Evolutionary conservation across 345 rosid species (phyloP).

Genomic region (Salix udensis): DNA sequence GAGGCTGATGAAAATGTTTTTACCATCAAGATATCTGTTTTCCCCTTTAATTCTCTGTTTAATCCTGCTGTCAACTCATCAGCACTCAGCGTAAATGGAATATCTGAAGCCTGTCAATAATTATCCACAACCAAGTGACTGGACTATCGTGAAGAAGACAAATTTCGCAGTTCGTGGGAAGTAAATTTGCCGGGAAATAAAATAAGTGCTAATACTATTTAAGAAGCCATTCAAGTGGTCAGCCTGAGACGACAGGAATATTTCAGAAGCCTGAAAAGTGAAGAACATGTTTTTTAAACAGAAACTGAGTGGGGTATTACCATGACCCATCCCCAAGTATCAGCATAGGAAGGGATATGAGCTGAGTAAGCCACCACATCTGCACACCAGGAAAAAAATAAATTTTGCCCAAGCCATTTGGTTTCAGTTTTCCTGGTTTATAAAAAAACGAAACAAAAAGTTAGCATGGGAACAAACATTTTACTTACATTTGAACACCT

Average conservation of each 20-base stretch:
- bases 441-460: not conserved
- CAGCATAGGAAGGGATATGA: conserved; percentile 68
- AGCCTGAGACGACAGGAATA: not conserved
- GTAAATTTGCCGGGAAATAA: not conserved
- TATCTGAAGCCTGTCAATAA: conserved; percentile 48
- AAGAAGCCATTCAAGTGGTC: not conserved
- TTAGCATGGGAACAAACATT: not conserved
- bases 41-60: conserved; percentile 49
- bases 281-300: not conserved
- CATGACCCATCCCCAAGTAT: conserved; percentile 80
- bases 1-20: conserved; percentile 48
- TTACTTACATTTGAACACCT: conserved; percentile 57
- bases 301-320: conserved; percentile 19
- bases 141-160: not conserved
- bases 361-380: conserved; percentile 62
- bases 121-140: not conserved
- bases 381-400: conserved; percentile 20
- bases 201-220: not conserved
- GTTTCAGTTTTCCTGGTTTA: not conserved
- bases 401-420: not conserved
- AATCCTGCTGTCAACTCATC: conserved; percentile 46
- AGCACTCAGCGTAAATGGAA: conserved; percentile 31
- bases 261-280: not conserved
- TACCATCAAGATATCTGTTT: conserved; percentile 51
- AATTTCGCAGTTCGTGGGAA: not conserved